Conservation (phyloP, 768 basidiomycete genomes). For the Pulveroboletus sp. region DNA sequence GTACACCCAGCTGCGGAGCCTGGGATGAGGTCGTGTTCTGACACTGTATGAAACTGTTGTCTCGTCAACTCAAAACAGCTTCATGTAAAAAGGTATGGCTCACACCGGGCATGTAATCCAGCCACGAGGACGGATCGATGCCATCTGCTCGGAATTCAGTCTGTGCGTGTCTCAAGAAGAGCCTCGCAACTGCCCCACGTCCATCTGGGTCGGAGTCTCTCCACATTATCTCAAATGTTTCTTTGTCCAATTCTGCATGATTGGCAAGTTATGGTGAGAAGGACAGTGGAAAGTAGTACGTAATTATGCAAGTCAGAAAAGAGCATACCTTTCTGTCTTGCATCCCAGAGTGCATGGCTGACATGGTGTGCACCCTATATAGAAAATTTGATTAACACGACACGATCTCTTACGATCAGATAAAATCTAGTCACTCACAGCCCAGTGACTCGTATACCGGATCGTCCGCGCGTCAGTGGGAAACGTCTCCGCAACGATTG, state of each 20-base stretch:
- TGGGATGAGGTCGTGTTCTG: constrained; percentile 39
- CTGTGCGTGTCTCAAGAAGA: constrained; percentile 63
- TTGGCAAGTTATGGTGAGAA: background rate
- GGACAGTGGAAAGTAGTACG: background rate
- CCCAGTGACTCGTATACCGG: constrained; percentile 80
- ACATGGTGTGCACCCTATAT: constrained; percentile 82
- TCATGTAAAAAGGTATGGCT: constrained; percentile 12
- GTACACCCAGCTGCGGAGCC: constrained; percentile 47
- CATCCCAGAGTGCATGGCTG: constrained; percentile 50
- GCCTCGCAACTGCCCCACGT: constrained; percentile 45
- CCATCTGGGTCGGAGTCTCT: constrained; percentile 59
- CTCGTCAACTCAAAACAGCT: background rate
- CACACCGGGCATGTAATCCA: constrained; percentile 57
- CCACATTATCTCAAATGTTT: constrained; percentile 78
- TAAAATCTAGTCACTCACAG: constrained; percentile 57
- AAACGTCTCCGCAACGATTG: constrained; percentile 66
- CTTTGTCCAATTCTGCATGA: constrained; percentile 57
- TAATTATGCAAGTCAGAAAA: background rate
- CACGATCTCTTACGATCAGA: background rate
- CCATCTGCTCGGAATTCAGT: constrained; percentile 54
- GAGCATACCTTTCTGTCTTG: constrained; percentile 52
- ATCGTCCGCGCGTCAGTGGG: constrained; percentile 74
- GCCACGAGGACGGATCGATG: constrained; percentile 28
- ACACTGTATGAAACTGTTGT: constrained; percentile 35
- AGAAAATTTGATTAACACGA: background rate